Base-by-base conservation (phyloP, 495 filamentous ascomycete species). In the Neurospora terricola region DNA sequence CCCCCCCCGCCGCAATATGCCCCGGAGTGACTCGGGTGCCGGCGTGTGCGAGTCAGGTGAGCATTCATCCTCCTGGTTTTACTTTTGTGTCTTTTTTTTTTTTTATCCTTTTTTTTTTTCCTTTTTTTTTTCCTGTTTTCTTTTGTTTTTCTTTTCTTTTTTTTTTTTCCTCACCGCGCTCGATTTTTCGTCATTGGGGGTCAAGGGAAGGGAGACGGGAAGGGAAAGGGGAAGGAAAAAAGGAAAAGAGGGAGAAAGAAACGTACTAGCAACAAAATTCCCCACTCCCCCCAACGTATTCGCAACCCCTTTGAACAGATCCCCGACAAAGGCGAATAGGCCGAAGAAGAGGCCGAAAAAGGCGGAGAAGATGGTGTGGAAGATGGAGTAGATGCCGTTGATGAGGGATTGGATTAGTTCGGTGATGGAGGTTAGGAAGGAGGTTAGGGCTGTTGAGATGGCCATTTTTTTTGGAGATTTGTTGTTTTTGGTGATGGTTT, bases 321-420 rank as follows among this genome's bases (percentile, higher is more conserved):
- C 78, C 10, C 69, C 76, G 38, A 78, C 18, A 10, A 82, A 74
- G 73, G 71, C 66, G 37, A 81, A 73, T 70, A 81, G 71, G 75
- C 77, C 75, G 59, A 75, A 70, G 38, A 82, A 76, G 23, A 82
- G 69, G 59, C 38, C 11, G 30, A 77, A 6, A 66, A 82, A 37
- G 71, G 73, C 74, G 36, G 71, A 54, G 76, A 81, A 5, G 70
- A 80, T 74, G 30, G 76, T 73, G 72, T 79, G 70, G 27, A 80
- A 54, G 72, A 82, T 76, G 71, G 75, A 59, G 73, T 77, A 77
- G 71, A 78, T 71, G 69, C 75, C 75, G 74, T 62, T 38, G 71
- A 82, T 3, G 73, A 81, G 40, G 39, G 81, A 79, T 4, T 77
- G 71, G 68, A 81, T 68, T 10, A 82, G 76, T 75, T 82, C 81